These are phyloP conservation scores for Mallotus repandus DNA, from an alignment of 441 rosid genomes.

Conservation along the genomic window DNA sequence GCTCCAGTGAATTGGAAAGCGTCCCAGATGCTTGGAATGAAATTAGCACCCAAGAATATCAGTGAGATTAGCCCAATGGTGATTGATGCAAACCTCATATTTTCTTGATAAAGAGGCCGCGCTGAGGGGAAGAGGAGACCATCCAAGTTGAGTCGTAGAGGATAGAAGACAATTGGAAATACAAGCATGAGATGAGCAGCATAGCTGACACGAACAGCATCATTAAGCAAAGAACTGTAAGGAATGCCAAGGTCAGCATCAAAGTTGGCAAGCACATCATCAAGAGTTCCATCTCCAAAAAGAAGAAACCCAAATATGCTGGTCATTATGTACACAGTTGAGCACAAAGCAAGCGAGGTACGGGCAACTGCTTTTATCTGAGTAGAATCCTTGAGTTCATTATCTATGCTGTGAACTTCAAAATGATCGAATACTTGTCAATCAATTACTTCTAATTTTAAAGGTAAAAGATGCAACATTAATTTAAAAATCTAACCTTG, in stretches of 20 bases:
- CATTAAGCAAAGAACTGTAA: conserved; percentile 67
- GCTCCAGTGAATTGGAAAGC: conserved; percentile 99
- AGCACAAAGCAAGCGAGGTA: conserved; percentile 86
- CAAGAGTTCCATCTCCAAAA: conserved; percentile 82
- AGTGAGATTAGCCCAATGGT: conserved; percentile 58
- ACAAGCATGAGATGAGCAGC: conserved; percentile 97
- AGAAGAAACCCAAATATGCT: conserved; percentile 93
- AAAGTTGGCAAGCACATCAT: conserved; percentile 95
- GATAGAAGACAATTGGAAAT: conserved; percentile 89
- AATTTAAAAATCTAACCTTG: background rate
- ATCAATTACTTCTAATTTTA: conserved; percentile 3
- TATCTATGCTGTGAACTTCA: conserved; percentile 95
- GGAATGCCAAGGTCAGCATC: conserved; percentile 90
- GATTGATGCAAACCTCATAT: conserved; percentile 65
- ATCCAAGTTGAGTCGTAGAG: conserved; percentile 82
- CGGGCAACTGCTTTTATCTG: conserved; percentile 72
- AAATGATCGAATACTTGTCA: conserved; percentile 19
- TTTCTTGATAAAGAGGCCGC: conserved; percentile 52
- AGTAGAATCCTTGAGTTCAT: conserved; percentile 76
- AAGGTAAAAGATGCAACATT: background rate
- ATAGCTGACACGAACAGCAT: conserved; percentile 91
- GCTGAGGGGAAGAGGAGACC: conserved; percentile 87
- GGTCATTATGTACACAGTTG: conserved; percentile 74
- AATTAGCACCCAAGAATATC: conserved; percentile 86
- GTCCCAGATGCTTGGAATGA: conserved; percentile 98